These are phyloP conservation scores for Fulvia fulva DNA, from an alignment of 2,329 filamentous ascomycete genomes.

Conservation along the genomic window DNA sequence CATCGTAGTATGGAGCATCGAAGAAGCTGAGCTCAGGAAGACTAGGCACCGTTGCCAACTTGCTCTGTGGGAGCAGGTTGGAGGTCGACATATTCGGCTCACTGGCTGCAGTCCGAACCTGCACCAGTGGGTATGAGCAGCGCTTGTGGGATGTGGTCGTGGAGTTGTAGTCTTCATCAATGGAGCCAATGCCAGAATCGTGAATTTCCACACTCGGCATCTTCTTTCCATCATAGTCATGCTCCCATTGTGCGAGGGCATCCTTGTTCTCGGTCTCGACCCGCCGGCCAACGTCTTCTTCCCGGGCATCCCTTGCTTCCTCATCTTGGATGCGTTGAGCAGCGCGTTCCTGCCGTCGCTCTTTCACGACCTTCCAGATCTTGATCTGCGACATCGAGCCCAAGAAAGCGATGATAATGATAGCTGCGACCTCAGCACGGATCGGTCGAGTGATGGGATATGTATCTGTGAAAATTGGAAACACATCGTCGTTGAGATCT, in stretches of 20 bases:
- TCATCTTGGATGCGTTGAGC: slow-evolving; percentile 48
- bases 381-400: slow-evolving; percentile 81
- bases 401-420: slow-evolving; percentile 67
- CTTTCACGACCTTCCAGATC: slow-evolving; percentile 74
- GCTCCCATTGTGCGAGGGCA: slow-evolving; percentile 71
- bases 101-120: slow-evolving; percentile 2
- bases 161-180: slow-evolving; percentile 17
- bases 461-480: slow-evolving; percentile 69
- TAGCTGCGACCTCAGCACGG: slow-evolving; percentile 74
- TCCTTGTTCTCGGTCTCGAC: slow-evolving; percentile 59
- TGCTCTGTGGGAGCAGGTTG: background rate
- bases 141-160: slow-evolving; percentile 8
- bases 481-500: slow-evolving; percentile 72
- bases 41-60: background rate
- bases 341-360: slow-evolving; percentile 46
- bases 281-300: slow-evolving; percentile 60
- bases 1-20: background rate
- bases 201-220: slow-evolving; percentile 32
- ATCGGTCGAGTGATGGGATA: slow-evolving; percentile 87
- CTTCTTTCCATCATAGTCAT: slow-evolving; percentile 57
- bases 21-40: background rate
- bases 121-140: slow-evolving; percentile 10
- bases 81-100: background rate
- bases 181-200: slow-evolving; percentile 51
- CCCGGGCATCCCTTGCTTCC: slow-evolving; percentile 63